Conservation (phyloP, 768 basidiomycete species). For the Tremella mesenterica region DNA sequence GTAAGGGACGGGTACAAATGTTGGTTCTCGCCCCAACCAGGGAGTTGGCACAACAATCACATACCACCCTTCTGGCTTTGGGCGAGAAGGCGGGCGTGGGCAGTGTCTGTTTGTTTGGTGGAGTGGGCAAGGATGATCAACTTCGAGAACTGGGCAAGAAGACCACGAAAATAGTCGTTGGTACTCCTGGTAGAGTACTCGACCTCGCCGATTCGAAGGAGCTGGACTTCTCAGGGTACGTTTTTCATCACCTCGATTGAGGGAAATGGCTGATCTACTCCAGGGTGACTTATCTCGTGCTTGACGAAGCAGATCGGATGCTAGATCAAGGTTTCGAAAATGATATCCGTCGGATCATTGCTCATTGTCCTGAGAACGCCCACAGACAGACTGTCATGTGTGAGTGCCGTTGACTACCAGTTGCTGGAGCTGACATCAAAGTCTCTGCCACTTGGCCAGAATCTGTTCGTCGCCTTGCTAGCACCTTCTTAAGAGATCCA, state of each 20-base stretch:
- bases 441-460: constrained; percentile 99
- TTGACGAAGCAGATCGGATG: constrained; percentile 98
- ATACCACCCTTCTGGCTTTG: constrained; percentile 66
- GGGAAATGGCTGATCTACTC: not conserved
- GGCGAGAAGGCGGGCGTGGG: constrained; percentile 63
- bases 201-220: constrained; percentile 83
- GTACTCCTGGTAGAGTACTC: constrained; percentile 86
- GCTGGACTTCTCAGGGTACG: constrained; percentile 69
- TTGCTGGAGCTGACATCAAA: constrained; percentile 34
- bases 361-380: constrained; percentile 52
- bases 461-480: constrained; percentile 76
- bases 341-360: constrained; percentile 86
- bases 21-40: constrained; percentile 90
- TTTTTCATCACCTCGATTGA: constrained; percentile 10
- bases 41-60: constrained; percentile 91
- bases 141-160: constrained; percentile 57
- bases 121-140: constrained; percentile 84
- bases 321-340: constrained; percentile 97
- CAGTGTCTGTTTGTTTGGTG: constrained; percentile 85
- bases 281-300: constrained; percentile 80
- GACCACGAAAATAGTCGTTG: constrained; percentile 68
- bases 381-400: constrained; percentile 90
- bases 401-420: constrained; percentile 47
- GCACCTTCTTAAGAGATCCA: constrained; percentile 74
- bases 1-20: constrained; percentile 45